A percentile compares a stretch with the other conserved stretches of the same genome.
Evolutionary conservation across 2,329 filamentous ascomycete genomes (phyloP).

Genomic region (Xylariomycetidae sp.): DNA sequence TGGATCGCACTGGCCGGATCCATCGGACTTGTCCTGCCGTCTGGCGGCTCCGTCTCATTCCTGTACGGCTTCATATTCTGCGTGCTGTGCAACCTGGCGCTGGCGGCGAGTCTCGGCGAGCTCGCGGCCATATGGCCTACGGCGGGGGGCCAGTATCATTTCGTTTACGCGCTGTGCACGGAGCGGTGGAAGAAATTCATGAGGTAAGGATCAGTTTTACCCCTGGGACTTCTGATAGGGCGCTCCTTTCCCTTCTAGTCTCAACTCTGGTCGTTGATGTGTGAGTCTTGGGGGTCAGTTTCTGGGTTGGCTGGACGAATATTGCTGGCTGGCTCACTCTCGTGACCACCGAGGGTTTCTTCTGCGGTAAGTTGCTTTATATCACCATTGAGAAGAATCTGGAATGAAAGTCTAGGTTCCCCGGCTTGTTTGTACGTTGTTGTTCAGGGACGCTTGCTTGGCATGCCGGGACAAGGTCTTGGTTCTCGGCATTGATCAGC

Average conservation of each 20-base stretch:
- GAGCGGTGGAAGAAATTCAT: conserved; percentile 33
- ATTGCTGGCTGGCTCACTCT: conserved; percentile 43
- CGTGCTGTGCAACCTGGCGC: conserved; percentile 38
- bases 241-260: no score
- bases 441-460: no score
- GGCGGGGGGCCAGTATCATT: conserved; percentile 42
- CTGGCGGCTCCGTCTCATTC: conserved; percentile 36
- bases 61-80: conserved; percentile 43
- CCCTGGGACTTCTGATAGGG: no score
- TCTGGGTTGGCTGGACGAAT: conserved; percentile 39
- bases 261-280: no score
- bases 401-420: no score
- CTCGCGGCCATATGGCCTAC: conserved; percentile 41
- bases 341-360: conserved; percentile 38
- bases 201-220: no score
- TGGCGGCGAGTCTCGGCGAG: conserved; percentile 38
- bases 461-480: no score
- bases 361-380: conserved; percentile 28
- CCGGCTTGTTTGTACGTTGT: no score
- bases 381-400: no score
- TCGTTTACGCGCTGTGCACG: conserved; percentile 35
- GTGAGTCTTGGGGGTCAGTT: no score
- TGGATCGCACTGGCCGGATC: conserved; percentile 38
- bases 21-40: conserved; percentile 36
- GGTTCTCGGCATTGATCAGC: no score